Evolutionary conservation across 176 grass and related monocot species (phyloP).

Genomic region (Raddia distichophylla): DNA sequence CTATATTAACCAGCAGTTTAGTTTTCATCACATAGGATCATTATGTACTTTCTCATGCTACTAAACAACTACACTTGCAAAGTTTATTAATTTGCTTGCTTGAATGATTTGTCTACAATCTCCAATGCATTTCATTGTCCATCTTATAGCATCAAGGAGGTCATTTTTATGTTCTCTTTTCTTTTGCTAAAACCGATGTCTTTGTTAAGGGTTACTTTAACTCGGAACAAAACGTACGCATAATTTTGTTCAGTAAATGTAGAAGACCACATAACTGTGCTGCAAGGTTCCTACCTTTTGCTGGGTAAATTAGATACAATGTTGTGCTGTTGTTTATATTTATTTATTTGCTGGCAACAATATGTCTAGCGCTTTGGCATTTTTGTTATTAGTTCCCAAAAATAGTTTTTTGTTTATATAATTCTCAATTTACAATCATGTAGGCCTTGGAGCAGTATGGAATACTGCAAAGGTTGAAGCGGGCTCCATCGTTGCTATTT

Average conservation of each 20-base stretch:
- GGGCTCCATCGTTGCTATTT: conserved; percentile 87
- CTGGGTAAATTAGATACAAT: not conserved
- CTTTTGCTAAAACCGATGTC: not conserved
- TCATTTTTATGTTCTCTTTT: not conserved
- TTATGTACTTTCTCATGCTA: not conserved
- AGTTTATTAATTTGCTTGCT: not conserved
- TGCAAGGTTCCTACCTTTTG: not conserved
- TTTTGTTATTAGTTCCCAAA: conserved; percentile 8
- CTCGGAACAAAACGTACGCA: not conserved
- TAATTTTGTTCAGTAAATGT: not conserved
- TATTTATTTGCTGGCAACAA: not conserved
- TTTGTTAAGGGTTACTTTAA: not conserved
- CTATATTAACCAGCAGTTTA: not conserved
- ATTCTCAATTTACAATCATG: conserved; percentile 29
- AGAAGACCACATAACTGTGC: not conserved
- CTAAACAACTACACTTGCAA: not conserved
- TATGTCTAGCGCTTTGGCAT: not conserved
- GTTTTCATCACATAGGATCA: not conserved
- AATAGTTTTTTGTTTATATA: conserved; percentile 12
- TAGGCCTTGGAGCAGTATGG: conserved; percentile 98
- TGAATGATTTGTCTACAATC: not conserved
- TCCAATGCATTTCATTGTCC: not conserved
- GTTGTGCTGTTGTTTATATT: not conserved
- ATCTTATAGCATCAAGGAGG: not conserved
- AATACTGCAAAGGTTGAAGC: conserved; percentile 97